Conservation (phyloP, 257 asterid species). For the Forsythia viridissima region DNA sequence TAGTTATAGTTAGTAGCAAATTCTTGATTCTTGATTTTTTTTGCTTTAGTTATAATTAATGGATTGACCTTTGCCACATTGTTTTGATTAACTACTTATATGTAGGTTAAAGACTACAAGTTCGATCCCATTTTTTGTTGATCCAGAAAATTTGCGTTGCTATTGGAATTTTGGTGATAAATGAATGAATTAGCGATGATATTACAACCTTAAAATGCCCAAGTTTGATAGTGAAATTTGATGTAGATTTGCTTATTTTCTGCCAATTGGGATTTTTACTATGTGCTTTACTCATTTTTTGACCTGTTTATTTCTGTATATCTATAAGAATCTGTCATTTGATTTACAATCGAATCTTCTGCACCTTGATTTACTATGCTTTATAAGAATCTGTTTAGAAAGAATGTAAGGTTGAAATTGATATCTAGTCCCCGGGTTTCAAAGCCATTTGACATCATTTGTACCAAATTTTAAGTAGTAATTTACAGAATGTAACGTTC, state of each 20-base stretch:
- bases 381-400: neutral
- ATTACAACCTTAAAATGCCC: neutral
- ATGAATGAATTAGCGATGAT: neutral
- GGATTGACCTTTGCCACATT: conserved; percentile 1
- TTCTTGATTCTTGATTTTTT: neutral
- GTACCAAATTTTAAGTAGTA: neutral
- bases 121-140: neutral
- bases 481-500: neutral
- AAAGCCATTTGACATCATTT: neutral
- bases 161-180: neutral
- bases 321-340: neutral
- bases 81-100: neutral
- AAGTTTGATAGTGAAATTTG: neutral
- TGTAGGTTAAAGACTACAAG: neutral
- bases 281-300: neutral
- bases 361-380: neutral
- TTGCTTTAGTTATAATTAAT: neutral
- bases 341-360: neutral
- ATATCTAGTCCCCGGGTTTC: neutral
- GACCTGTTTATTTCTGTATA: neutral
- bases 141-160: neutral
- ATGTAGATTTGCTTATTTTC: neutral
- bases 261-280: neutral
- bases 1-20: neutral
- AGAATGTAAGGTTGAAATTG: neutral